Percentiles rank a stretch among this genome's conserved stretches.
Conservation (phyloP, 2,329 filamentous ascomycete species). For the Paradendryphiella salina region DNA sequence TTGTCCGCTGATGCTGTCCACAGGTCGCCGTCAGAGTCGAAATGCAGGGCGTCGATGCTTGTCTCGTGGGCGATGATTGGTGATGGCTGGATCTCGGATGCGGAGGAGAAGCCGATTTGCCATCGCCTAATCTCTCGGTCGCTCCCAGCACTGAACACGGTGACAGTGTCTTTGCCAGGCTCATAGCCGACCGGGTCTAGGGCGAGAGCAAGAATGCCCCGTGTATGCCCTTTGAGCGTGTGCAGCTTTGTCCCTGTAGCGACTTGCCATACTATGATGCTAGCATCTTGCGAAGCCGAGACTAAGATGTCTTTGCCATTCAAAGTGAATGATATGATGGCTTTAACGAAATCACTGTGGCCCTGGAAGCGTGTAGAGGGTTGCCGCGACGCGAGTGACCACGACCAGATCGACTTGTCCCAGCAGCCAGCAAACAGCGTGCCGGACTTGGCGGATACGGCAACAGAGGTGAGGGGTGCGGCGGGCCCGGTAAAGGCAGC, state of each 20-base stretch:
- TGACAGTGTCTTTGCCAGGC: constrained; percentile 45
- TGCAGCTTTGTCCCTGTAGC: constrained; percentile 69
- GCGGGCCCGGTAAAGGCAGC: constrained; percentile 70
- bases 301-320: constrained; percentile 60
- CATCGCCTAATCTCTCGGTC: constrained; percentile 71
- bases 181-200: constrained; percentile 63
- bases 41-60: constrained; percentile 79
- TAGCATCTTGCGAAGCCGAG: constrained; percentile 53
- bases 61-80: constrained; percentile 83
- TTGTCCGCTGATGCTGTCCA: constrained; percentile 96
- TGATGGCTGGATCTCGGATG: constrained; percentile 46
- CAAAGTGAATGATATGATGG: constrained; percentile 66
- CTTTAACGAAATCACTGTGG: constrained; percentile 90
- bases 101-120: constrained; percentile 55
- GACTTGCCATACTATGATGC: constrained; percentile 75
- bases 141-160: constrained; percentile 74
- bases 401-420: constrained; percentile 92
- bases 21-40: constrained; percentile 72
- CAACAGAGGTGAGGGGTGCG: constrained; percentile 65
- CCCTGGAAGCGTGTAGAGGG: constrained; percentile 66
- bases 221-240: constrained; percentile 74
- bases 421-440: constrained; percentile 86
- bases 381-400: constrained; percentile 58
- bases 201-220: constrained; percentile 78
- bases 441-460: constrained; percentile 33